Base-by-base conservation (phyloP, 108 stramenopile genomes). In the Nitzschia sp. region DNA sequence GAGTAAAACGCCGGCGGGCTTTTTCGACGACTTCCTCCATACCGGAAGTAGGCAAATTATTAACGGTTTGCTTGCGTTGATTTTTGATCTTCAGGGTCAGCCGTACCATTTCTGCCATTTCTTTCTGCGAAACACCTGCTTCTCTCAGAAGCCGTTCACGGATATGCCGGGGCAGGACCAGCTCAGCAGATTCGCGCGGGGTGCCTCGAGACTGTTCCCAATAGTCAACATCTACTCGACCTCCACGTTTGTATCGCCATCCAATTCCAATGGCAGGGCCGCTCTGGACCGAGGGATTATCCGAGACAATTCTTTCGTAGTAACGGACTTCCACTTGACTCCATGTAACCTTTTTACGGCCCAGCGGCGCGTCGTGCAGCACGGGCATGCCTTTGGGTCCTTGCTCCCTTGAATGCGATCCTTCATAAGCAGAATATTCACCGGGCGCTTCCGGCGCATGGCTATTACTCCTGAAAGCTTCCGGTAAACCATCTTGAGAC, bases 1-100 rank as follows among this genome's bases (percentile, higher is more conserved):
- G 87, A 86, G 51, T 86, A 83, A 62, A 80, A 82, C 28, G 84
- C 85, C 28, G 78, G 74, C 57, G 70, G 59, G 75, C 80, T 70
- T 46, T 68, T 72, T 49, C 74, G 65, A 72, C 73, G 33, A 51
- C 71, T 31, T 72, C 71, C 54, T 72, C 71, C 1, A 72, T 19
- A 2, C 36, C 53, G 1, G 60, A 26, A 1, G 34, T 24, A 13
- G 23, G 21, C 54, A 72, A 28, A 51, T 72, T 72, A 28, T 53
- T 63, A 8, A 72, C 49, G 0, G 71, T 72, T 31, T 72, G 71
- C 30, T 53, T 25, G 13, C 71, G 34, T 48, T 63, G 71, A 24
- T 72, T 72, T 49, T 63, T 72, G 28, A 30, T 25, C 34, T 72
- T 72, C 2, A 72, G 61, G 9, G 19, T 49, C 1, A 30, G 17